Conservation (phyloP, 352 stramenopile species). For the Phytophthora constricta region DNA sequence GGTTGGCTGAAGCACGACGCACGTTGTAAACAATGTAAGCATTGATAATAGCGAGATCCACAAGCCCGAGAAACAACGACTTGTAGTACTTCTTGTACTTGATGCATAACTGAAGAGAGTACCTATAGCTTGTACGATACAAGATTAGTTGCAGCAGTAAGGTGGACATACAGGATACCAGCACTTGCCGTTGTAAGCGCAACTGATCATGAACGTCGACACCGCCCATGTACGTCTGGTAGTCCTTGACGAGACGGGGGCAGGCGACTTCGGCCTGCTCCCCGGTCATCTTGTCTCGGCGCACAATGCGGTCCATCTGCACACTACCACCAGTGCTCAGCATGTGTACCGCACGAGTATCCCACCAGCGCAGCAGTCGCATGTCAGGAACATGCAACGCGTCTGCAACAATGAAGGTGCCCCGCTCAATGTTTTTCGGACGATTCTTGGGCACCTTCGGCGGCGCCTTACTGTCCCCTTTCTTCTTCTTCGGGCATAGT, state of each 20-base stretch:
- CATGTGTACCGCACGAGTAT: conserved; percentile 13
- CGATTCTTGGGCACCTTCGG: conserved; percentile 18
- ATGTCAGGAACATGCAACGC: not conserved
- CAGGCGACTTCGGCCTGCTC: conserved; percentile 6
- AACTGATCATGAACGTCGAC: conserved; percentile 15
- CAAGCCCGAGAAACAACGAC: conserved; percentile 8
- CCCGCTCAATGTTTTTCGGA: conserved; percentile 3
- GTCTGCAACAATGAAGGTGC: not conserved
- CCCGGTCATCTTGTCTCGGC: not conserved
- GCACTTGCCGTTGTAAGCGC: conserved; percentile 9
- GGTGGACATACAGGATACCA: conserved; percentile 8
- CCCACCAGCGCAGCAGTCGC: conserved; percentile 4
- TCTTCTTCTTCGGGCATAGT: conserved; percentile 17
- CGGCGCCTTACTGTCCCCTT: conserved; percentile 5
- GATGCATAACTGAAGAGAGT: conserved; percentile 18
- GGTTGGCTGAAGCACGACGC: not conserved
- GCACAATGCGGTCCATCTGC: conserved; percentile 5
- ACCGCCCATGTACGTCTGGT: conserved; percentile 12
- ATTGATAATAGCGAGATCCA: conserved; percentile 17
- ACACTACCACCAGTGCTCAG: conserved; percentile 4
- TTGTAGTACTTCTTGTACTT: conserved; percentile 31
- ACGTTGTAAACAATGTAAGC: conserved; percentile 18
- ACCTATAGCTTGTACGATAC: conserved; percentile 11
- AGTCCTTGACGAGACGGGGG: conserved; percentile 11
- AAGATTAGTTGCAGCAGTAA: conserved; percentile 10